These are phyloP conservation scores for Eucalyptus globulus DNA, from an alignment of 345 rosid genomes.

Conservation along the genomic window DNA sequence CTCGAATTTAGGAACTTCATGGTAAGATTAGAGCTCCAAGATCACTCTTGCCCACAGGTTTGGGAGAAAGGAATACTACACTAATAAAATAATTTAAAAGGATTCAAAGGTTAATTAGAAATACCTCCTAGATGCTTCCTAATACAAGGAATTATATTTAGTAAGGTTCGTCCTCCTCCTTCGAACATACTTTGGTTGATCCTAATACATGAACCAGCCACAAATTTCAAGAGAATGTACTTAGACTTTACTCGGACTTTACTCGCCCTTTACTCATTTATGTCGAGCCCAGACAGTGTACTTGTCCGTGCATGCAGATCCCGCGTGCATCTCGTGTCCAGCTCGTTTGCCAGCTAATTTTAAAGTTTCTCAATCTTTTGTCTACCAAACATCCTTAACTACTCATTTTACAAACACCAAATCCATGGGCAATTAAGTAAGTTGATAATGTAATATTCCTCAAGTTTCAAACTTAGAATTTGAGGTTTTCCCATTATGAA, in stretches of 20 bases:
- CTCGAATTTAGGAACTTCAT: neutral
- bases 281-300: fast-evolving
- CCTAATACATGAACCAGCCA: neutral
- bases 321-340: neutral
- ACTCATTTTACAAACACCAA: neutral
- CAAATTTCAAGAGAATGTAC: neutral
- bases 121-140: neutral
- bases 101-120: neutral
- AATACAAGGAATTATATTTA: neutral
- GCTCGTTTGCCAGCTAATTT: neutral
- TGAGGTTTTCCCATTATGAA: neutral
- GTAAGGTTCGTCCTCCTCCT: neutral
- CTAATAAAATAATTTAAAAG: neutral
- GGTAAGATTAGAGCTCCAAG: neutral
- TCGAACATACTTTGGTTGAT: neutral
- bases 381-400: neutral
- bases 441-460: neutral
- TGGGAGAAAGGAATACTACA: neutral
- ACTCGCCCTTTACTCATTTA: neutral
- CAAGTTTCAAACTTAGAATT: neutral
- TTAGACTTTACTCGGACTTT: neutral
- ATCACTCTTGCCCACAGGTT: neutral
- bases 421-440: neutral
- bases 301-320: neutral
- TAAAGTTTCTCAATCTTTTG: neutral